A percentile compares a stretch with the other conserved stretches of the same genome.
phyloP scores from a whole-genome alignment of 2,329 filamentous ascomycete genomes.

The Diaporthe sp. region DNA sequence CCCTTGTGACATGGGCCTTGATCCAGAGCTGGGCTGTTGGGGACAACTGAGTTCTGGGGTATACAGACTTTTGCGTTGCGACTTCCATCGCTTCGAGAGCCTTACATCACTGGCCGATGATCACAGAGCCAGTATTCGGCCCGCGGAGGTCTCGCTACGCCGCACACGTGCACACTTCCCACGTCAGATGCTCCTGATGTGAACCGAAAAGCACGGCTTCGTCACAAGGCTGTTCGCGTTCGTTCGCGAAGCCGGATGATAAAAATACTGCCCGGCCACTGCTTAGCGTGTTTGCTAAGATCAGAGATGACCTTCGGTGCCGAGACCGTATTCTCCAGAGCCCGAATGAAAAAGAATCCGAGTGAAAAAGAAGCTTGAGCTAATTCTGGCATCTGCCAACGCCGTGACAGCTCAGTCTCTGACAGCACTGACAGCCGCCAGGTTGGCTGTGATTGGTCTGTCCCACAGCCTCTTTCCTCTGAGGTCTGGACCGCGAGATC shows the following conservation, averaged over 20 bases:
- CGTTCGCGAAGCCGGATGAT: constrained; percentile 2
- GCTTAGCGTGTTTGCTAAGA: constrained; percentile 13
- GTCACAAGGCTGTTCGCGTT: not conserved
- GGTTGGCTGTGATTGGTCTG: constrained; percentile 28
- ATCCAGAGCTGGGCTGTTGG: not conserved
- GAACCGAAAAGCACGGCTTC: not conserved
- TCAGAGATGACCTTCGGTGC: not conserved
- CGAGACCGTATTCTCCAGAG: constrained; percentile 11
- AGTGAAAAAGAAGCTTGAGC: constrained; percentile 12
- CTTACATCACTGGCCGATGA: not conserved
- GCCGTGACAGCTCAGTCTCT: constrained; percentile 31
- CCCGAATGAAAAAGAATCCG: constrained; percentile 19
- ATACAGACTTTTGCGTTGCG: constrained; percentile 2
- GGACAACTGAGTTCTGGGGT: not conserved
- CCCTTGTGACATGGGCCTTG: not conserved
- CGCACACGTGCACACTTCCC: not conserved
- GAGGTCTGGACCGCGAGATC: constrained; percentile 32
- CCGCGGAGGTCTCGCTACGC: not conserved
- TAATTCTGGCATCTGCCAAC: constrained; percentile 29
- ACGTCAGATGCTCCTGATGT: not conserved
- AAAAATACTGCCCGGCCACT: not conserved
- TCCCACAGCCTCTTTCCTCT: constrained; percentile 4
- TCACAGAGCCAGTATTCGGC: constrained; percentile 25
- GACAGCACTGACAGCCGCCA: constrained; percentile 38
- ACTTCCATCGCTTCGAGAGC: not conserved